Percentiles rank a stretch among this genome's conserved stretches.
phyloP scores from a whole-genome alignment of 768 basidiomycete species.

The Boletus coccyginus region DNA sequence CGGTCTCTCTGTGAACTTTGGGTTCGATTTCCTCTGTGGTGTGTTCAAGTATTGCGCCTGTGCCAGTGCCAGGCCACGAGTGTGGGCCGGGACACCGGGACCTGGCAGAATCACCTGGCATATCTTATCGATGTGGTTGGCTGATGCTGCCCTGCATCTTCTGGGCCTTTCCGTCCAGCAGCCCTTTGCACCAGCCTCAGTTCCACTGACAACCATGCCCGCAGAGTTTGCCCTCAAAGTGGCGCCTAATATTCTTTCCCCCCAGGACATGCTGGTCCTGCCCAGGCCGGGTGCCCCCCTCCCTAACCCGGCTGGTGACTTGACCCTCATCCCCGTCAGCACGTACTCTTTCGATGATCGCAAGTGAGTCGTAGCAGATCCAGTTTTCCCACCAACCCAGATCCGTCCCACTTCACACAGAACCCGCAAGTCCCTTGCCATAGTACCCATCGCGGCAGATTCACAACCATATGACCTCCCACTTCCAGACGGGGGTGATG shows the following conservation, averaged over 20 bases:
- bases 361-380: constrained; percentile 47
- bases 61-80: not conserved
- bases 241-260: constrained; percentile 60
- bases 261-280: constrained; percentile 67
- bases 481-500: constrained; percentile 65
- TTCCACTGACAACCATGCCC: constrained; percentile 26
- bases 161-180: constrained; percentile 56
- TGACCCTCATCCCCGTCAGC: constrained; percentile 63
- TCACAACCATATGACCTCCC: constrained; percentile 53
- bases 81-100: too few relatives aligned
- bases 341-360: constrained; percentile 72
- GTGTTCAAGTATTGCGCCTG: not conserved
- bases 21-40: not conserved
- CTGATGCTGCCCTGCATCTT: constrained; percentile 37
- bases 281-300: constrained; percentile 63
- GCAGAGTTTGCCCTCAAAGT: constrained; percentile 58
- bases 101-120: not conserved
- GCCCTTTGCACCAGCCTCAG: constrained; percentile 32
- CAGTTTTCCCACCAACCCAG: not conserved
- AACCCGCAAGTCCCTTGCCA: constrained; percentile 64
- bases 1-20: not conserved
- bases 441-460: constrained; percentile 56
- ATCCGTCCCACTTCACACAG: constrained; percentile 34
- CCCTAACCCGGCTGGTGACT: constrained; percentile 66
- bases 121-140: constrained; percentile 43